Conservation (phyloP, 371 early-diverging fungal species). For the Mortierella sp. region DNA sequence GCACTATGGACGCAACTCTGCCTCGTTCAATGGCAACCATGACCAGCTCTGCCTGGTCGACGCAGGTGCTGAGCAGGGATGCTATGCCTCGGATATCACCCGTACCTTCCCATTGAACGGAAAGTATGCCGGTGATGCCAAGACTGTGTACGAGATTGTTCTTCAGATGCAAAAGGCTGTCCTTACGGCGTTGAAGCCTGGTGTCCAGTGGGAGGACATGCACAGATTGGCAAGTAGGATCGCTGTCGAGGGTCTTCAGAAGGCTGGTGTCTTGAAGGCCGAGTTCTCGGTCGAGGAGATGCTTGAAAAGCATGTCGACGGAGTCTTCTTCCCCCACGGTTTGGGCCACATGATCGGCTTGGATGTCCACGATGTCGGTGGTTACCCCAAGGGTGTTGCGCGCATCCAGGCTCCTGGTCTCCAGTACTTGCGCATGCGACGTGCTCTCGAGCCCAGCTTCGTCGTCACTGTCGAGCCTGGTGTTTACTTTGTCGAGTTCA, state of each 20-base stretch:
- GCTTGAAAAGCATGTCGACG: constrained; percentile 71
- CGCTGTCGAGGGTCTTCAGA: constrained; percentile 81
- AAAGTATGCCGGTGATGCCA: constrained; percentile 79
- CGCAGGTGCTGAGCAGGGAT: constrained; percentile 85
- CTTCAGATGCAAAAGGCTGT: constrained; percentile 86
- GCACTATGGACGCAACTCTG: constrained; percentile 86
- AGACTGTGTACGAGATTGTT: constrained; percentile 84
- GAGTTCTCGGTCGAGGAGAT: constrained; percentile 76
- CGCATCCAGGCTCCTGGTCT: constrained; percentile 87
- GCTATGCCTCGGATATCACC: constrained; percentile 93
- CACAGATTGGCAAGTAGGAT: constrained; percentile 81
- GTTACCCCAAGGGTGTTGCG: constrained; percentile 84
- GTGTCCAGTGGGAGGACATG: constrained; percentile 91
- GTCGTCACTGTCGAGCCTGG: constrained; percentile 96
- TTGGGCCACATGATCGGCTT: constrained; percentile 76
- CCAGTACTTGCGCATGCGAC: constrained; percentile 88
- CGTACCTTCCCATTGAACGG: constrained; percentile 90
- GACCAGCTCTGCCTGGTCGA: constrained; percentile 85
- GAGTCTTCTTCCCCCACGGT: constrained; percentile 93
- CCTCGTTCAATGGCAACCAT: constrained; percentile 58
- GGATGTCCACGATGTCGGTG: constrained; percentile 92
- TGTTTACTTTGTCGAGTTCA: constrained; percentile 73
- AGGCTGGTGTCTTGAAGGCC: constrained; percentile 74
- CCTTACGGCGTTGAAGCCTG: constrained; percentile 77
- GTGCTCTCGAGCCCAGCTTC: constrained; percentile 82